Conservation (phyloP, 2,329 filamentous ascomycete genomes). For the Penicillium corylophilum region DNA sequence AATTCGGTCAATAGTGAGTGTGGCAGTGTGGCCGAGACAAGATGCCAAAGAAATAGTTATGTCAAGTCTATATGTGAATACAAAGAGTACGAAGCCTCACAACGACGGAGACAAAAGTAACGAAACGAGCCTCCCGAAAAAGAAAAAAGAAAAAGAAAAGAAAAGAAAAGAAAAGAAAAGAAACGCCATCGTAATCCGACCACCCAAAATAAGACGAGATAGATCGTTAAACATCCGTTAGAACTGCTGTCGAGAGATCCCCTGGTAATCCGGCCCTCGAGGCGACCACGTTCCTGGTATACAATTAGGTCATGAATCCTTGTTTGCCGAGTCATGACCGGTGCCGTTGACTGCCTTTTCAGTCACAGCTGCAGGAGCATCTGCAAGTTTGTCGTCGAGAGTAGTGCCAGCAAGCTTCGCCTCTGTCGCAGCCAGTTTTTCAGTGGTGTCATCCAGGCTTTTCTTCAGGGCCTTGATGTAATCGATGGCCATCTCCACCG, state of each 20-base stretch:
- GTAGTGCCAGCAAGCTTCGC: constrained; percentile 32
- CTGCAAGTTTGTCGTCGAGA: constrained; percentile 1
- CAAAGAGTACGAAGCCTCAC: constrained; percentile 1
- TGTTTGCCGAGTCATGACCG: constrained; percentile 1
- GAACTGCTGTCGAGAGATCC: background rate
- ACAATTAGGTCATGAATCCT: constrained; percentile 7
- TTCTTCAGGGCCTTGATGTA: constrained; percentile 85
- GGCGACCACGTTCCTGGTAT: constrained; percentile 1
- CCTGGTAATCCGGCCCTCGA: background rate
- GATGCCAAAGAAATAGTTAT: background rate
- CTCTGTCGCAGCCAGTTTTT: constrained; percentile 64
- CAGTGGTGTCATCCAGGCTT: constrained; percentile 66
- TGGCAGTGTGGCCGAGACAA: background rate
- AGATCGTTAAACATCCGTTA: constrained; percentile 14
- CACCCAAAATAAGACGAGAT: background rate
- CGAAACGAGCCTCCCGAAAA: background rate
- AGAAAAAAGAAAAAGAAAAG: background rate
- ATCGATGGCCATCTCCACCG: constrained; percentile 94
- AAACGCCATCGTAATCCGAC: constrained; percentile 11
- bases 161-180: background rate
- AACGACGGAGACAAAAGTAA: background rate
- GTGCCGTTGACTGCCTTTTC: constrained; percentile 1
- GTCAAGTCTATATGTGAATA: background rate
- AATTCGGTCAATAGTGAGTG: background rate
- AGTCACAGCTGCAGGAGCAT: background rate